Conservation (phyloP, 106 monocot genomes). For the Dendrobium huoshanense region DNA sequence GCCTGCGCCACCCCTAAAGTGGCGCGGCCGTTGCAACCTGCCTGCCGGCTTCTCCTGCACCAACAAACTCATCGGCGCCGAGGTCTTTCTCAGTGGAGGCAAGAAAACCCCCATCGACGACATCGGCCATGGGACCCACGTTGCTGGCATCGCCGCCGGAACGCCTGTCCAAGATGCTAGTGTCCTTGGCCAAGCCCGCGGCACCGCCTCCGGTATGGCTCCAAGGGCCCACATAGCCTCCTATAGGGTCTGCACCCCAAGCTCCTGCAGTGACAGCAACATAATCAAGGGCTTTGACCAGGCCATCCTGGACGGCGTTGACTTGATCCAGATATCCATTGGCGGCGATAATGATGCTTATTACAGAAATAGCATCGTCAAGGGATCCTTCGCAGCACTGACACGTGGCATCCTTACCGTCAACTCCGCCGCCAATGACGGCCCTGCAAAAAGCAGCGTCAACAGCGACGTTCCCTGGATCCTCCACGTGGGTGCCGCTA, state of each 20-base stretch:
- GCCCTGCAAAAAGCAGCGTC: neutral
- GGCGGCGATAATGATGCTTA: neutral
- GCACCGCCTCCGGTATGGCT: slow-evolving; percentile 28
- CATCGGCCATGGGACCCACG: slow-evolving; percentile 36
- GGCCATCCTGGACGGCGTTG: slow-evolving; percentile 25
- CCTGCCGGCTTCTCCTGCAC: too few relatives aligned
- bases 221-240: slow-evolving; percentile 17
- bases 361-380: neutral
- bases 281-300: slow-evolving; percentile 16
- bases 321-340: slow-evolving; percentile 19
- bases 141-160: slow-evolving; percentile 28
- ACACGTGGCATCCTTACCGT: neutral
- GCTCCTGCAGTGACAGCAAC: slow-evolving; percentile 3
- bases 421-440: neutral
- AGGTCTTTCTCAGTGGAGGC: neutral
- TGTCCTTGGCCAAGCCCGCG: slow-evolving; percentile 22
- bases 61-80: too few relatives aligned
- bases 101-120: slow-evolving; percentile 5
- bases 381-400: slow-evolving; percentile 5
- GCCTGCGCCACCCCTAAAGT: too few relatives aligned
- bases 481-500: slow-evolving; percentile 15
- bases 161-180: slow-evolving; percentile 15
- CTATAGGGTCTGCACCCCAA: slow-evolving; percentile 12
- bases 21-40: too few relatives aligned
- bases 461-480: slow-evolving; percentile 22